These are phyloP conservation scores for Lodderomyces jiufengensis DNA, from an alignment of 1,139 yeast species.

Conservation along the genomic window DNA sequence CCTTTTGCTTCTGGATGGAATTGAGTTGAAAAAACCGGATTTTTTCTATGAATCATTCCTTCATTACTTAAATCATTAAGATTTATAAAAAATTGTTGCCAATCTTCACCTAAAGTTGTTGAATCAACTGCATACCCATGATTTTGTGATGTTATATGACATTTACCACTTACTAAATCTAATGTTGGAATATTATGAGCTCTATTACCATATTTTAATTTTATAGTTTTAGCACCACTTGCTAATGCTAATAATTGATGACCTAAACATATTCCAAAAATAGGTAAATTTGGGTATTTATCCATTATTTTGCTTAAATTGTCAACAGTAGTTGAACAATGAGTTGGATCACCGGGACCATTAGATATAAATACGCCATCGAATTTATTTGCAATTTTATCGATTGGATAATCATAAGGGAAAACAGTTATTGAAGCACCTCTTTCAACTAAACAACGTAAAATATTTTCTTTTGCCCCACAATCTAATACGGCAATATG, in stretches of 20 bases:
- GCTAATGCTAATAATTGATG: conserved; percentile 95
- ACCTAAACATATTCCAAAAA: conserved; percentile 95
- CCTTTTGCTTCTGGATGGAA: conserved; percentile 99
- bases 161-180: conserved; percentile 83
- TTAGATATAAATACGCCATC: conserved; percentile 94
- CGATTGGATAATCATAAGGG: conserved; percentile 93
- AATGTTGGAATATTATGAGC: conserved; percentile 97
- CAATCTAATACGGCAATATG: conserved; percentile 95
- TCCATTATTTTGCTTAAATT: conserved; percentile 73
- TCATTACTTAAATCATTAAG: conserved; percentile 94
- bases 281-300: conserved; percentile 64
- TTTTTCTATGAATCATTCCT: conserved; percentile 85
- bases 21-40: conserved; percentile 93
- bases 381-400: conserved; percentile 84
- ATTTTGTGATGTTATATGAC: conserved; percentile 97
- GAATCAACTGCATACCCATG: conserved; percentile 98
- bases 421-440: conserved; percentile 95
- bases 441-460: conserved; percentile 87
- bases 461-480: conserved; percentile 96
- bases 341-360: conserved; percentile 99
- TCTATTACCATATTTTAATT: conserved; percentile 95
- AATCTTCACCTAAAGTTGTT: conserved; percentile 67
- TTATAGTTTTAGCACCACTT: conserved; percentile 86
- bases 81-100: conserved; percentile 84
- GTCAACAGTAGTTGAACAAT: conserved; percentile 76